Percentiles rank a stretch among this genome's conserved stretches.
These are phyloP conservation scores for Tolypocladium amazonense DNA, from an alignment of 2,329 filamentous ascomycete species.

Conservation along the genomic window DNA sequence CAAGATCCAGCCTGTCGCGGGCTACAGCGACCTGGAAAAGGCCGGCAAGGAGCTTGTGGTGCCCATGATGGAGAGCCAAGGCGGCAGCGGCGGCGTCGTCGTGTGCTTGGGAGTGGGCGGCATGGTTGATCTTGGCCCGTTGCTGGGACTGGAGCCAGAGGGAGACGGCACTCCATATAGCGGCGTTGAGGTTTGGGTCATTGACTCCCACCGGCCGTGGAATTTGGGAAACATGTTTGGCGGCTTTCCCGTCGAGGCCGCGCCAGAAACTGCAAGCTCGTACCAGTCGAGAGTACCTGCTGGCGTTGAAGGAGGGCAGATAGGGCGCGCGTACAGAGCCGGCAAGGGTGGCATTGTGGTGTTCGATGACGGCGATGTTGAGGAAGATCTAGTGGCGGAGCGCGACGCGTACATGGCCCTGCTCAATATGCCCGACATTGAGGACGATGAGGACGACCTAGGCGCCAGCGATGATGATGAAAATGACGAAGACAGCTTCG, in stretches of 20 bases:
- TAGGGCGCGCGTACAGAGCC: conserved; percentile 61
- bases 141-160: conserved; percentile 60
- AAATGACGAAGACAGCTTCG: conserved; percentile 33
- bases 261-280: conserved; percentile 33
- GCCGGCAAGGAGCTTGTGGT: conserved; percentile 69
- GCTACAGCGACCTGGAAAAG: conserved; percentile 79
- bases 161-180: conserved; percentile 58
- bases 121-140: conserved; percentile 73
- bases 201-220: conserved; percentile 88
- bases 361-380: conserved; percentile 92
- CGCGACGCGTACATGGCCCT: conserved; percentile 77
- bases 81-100: conserved; percentile 79
- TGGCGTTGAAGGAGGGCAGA: conserved; percentile 64
- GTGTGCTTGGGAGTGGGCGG: conserved; percentile 90
- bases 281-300: conserved; percentile 41
- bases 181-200: conserved; percentile 89
- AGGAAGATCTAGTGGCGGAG: conserved; percentile 66
- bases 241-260: conserved; percentile 48
- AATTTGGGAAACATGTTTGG: conserved; percentile 92
- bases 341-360: conserved; percentile 84
- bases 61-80: conserved; percentile 77
- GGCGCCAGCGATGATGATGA: conserved; percentile 57
- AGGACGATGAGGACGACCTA: conserved; percentile 67
- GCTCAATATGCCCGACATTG: conserved; percentile 81
- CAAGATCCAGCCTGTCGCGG: conserved; percentile 90